phyloP scores from a whole-genome alignment of 129 eudicot genomes.

The Oenanthe sinensis region DNA sequence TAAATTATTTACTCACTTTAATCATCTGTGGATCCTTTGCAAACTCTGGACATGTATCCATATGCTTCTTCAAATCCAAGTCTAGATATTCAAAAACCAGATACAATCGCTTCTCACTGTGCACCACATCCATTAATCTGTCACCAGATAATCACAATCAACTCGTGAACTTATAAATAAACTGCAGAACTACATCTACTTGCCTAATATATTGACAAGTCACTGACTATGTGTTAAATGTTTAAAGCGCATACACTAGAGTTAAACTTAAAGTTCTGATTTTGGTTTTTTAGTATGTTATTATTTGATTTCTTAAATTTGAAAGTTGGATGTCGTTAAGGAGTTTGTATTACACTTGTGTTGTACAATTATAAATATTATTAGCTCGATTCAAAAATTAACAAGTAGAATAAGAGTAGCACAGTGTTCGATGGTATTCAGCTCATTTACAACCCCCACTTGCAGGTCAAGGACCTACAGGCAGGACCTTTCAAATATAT shows the following conservation, averaged over 20 bases:
- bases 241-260: neutral
- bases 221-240: neutral
- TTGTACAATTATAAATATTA: too few species aligned
- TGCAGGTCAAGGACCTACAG: too few species aligned
- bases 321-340: too few species aligned
- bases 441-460: too few species aligned
- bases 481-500: too few species aligned
- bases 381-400: too few species aligned
- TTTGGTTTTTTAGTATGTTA: too few species aligned
- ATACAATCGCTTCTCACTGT: conserved; percentile 82
- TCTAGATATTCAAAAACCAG: conserved; percentile 94
- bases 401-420: too few species aligned
- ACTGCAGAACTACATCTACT: neutral
- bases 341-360: too few species aligned
- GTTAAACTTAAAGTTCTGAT: neutral
- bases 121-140: conserved; percentile 96
- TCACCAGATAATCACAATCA: conserved; percentile 8
- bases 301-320: too few species aligned
- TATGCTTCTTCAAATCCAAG: conserved; percentile 88
- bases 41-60: conserved; percentile 89
- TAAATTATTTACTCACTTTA: conserved; percentile 43
- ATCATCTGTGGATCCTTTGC: conserved; percentile 65
- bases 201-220: neutral
- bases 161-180: neutral
- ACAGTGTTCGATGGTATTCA: too few species aligned